These are phyloP conservation scores for Acer campestre DNA, from an alignment of 345 rosid genomes.

Conservation along the genomic window DNA sequence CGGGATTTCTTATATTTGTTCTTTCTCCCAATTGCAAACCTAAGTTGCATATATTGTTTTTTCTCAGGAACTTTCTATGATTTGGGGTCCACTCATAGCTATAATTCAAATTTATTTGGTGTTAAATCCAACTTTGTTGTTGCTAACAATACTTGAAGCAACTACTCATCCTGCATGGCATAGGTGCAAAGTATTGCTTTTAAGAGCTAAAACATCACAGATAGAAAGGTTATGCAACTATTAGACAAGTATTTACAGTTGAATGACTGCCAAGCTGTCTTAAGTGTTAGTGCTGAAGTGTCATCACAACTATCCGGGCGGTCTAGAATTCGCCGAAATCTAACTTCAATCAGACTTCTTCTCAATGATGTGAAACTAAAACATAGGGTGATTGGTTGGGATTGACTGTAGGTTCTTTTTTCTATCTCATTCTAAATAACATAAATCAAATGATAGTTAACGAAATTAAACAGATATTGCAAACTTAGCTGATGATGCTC, in stretches of 20 bases:
- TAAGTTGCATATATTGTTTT: neutral
- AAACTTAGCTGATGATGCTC: neutral
- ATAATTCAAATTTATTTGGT: neutral
- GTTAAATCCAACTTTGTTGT: neutral
- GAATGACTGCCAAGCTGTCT: neutral
- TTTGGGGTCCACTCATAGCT: neutral
- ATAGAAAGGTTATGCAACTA: slow-evolving; percentile 5
- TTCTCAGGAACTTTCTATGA: neutral
- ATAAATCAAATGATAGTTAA: neutral
- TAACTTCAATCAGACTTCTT: slow-evolving; percentile 4
- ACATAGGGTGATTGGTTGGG: neutral
- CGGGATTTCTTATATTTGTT: neutral
- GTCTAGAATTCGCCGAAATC: neutral
- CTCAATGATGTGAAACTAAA: neutral
- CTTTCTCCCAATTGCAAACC: neutral
- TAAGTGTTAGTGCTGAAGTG: neutral
- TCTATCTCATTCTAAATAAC: neutral
- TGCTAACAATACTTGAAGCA: neutral
- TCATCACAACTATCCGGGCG: neutral
- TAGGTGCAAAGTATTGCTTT: neutral
- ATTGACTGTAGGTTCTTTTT: slow-evolving; percentile 2
- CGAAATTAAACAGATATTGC: neutral
- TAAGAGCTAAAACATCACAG: neutral
- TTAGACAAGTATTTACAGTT: neutral
- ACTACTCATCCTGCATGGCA: neutral